A percentile compares a stretch with the other conserved stretches of the same genome.
Conservation (phyloP, 306 rosid genomes). For the cucumber (Cucumis sativus) region Cucumber_9930_V3 NC_026655.2:7577501-7578000, state of each 20-base stretch:
- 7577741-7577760: slow-evolving; percentile 75
- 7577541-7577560: slow-evolving; percentile 81
- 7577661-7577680: slow-evolving; percentile 50
- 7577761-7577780: slow-evolving; percentile 87
- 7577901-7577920: slow-evolving; percentile 25
- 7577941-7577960: slow-evolving; percentile 87
- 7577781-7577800: slow-evolving; percentile 66
- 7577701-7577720: slow-evolving; percentile 77
- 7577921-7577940: slow-evolving; percentile 68
- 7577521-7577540: slow-evolving; percentile 93
- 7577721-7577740: slow-evolving; percentile 83
- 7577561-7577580: slow-evolving; percentile 78
- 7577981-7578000: slow-evolving; percentile 81
- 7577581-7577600: slow-evolving; percentile 80
- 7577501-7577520: slow-evolving; percentile 90
- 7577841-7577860: slow-evolving; percentile 64
- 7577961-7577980: slow-evolving; percentile 93
- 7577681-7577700: slow-evolving; percentile 58
- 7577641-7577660: slow-evolving; percentile 62
- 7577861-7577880: slow-evolving; percentile 75
- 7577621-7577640: slow-evolving; percentile 68
- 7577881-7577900: slow-evolving; percentile 86
- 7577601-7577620: slow-evolving; percentile 71
- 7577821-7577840: slow-evolving; percentile 91
- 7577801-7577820: slow-evolving; percentile 56